A percentile compares a stretch with the other conserved stretches of the same genome.
phyloP scores from a whole-genome alignment of 352 stramenopile genomes.

The Blastocystis sp. region DNA sequence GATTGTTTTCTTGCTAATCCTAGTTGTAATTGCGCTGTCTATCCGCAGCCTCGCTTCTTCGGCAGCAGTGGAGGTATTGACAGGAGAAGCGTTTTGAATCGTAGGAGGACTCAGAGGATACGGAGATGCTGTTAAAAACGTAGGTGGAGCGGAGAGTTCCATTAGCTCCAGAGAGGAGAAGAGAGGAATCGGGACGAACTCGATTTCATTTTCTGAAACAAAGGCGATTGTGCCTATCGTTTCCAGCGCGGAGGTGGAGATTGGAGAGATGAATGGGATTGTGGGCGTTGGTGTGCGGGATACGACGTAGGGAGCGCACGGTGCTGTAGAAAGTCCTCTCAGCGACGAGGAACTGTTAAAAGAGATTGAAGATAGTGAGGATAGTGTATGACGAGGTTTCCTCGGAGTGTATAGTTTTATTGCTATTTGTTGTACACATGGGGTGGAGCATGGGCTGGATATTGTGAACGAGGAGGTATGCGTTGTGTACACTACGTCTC shows the following conservation, averaged over 20 bases:
- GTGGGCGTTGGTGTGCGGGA: background rate
- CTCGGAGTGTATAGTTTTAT: background rate
- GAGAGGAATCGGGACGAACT: background rate
- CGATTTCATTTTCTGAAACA: background rate
- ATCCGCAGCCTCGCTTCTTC: background rate
- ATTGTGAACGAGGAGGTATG: background rate
- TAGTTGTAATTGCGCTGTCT: background rate
- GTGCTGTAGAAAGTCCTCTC: background rate
- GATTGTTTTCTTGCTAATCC: background rate
- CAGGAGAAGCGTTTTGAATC: background rate
- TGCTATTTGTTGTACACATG: background rate
- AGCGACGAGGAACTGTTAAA: constrained; percentile 36
- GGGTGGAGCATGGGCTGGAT: background rate
- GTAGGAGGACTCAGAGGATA: constrained; percentile 38
- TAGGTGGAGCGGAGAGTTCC: background rate
- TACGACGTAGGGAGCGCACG: background rate
- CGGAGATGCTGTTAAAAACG: constrained; percentile 1
- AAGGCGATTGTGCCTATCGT: background rate
- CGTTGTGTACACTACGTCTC: no score
- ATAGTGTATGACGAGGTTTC: background rate
- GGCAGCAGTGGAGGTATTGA: constrained; percentile 7
- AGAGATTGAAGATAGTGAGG: constrained; percentile 44
- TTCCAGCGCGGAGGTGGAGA: background rate
- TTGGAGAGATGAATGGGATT: background rate
- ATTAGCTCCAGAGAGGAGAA: constrained; percentile 31